These are phyloP conservation scores for Talaromyces adpressus DNA, from an alignment of 495 filamentous ascomycete species.

Conservation along the genomic window DNA sequence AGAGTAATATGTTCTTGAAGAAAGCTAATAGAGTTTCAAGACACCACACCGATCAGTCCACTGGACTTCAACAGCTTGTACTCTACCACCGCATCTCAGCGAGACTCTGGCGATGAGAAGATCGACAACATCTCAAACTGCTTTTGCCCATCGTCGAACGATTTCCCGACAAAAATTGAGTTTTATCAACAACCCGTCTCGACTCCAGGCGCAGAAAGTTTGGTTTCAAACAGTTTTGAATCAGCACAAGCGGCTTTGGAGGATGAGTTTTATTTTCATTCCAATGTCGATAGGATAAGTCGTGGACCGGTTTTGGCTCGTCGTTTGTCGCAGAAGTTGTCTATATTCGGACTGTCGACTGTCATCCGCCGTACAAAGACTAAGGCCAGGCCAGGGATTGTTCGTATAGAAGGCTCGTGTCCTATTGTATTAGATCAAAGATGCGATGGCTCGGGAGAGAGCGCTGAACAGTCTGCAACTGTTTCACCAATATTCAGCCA, in stretches of 20 bases:
- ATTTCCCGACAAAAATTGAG: not conserved
- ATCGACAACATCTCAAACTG: not conserved
- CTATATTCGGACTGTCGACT: conserved; percentile 44
- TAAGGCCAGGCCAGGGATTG: conserved; percentile 34
- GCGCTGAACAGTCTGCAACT: conserved; percentile 31
- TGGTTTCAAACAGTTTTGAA: not conserved
- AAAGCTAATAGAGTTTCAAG: not conserved
- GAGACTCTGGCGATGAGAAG: not conserved
- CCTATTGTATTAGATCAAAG: conserved; percentile 9
- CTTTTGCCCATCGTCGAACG: not conserved
- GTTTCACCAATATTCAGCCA: conserved; percentile 11
- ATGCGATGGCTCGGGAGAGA: conserved; percentile 27
- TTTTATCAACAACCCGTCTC: not conserved
- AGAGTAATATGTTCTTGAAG: not conserved
- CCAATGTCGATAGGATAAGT: conserved; percentile 11
- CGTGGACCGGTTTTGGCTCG: conserved; percentile 24
- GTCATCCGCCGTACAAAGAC: conserved; percentile 45
- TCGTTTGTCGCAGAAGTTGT: conserved; percentile 44
- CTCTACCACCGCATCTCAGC: not conserved
- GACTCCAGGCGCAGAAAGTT: not conserved
- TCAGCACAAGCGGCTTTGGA: not conserved
- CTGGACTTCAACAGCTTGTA: not conserved
- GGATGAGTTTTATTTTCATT: conserved; percentile 5
- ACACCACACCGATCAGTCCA: not conserved
- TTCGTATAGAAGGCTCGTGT: conserved; percentile 18